A percentile compares a stretch with the other conserved stretches of the same genome.
Conservation (phyloP, 805 yeast species). For the Candida orba region DNA sequence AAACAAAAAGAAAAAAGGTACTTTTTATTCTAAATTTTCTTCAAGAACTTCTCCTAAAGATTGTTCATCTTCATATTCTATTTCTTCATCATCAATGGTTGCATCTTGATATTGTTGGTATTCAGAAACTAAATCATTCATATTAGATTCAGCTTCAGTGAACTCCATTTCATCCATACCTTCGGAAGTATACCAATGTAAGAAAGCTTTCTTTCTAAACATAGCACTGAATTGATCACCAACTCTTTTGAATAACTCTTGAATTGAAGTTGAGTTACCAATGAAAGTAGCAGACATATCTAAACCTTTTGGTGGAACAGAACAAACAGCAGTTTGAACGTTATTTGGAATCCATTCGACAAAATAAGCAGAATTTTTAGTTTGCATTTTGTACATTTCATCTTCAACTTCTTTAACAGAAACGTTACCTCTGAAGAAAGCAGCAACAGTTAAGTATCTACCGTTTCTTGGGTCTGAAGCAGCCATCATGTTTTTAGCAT, state of each 20-base stretch:
- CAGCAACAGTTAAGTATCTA: constrained; percentile 97
- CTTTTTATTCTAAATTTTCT: constrained; percentile 7
- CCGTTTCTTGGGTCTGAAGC: constrained; percentile 97
- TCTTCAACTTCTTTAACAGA: constrained; percentile 96
- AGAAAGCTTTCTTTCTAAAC: constrained; percentile 98
- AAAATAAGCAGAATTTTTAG: constrained; percentile 91
- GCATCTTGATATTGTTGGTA: constrained; percentile 95
- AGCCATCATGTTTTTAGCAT: constrained; percentile 98
- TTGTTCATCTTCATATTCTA: constrained; percentile 25
- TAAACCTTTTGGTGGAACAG: constrained; percentile 82
- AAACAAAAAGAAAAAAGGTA: background rate
- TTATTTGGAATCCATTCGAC: constrained; percentile 99
- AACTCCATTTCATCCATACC: constrained; percentile 99
- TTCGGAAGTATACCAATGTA: constrained; percentile 99
- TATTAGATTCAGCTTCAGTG: constrained; percentile 96
- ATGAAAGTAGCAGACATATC: constrained; percentile 92
- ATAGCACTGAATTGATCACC: constrained; percentile 95
- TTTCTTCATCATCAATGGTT: constrained; percentile 61
- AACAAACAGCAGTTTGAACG: constrained; percentile 97
- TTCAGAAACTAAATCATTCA: constrained; percentile 95
- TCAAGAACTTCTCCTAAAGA: constrained; percentile 26
- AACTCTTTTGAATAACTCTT: constrained; percentile 97
- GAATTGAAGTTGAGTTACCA: constrained; percentile 96
- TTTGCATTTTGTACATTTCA: constrained; percentile 88
- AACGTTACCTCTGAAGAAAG: constrained; percentile 97